Evolutionary conservation across 352 stramenopile genomes (phyloP).

Genomic region (Synura sp.): DNA sequence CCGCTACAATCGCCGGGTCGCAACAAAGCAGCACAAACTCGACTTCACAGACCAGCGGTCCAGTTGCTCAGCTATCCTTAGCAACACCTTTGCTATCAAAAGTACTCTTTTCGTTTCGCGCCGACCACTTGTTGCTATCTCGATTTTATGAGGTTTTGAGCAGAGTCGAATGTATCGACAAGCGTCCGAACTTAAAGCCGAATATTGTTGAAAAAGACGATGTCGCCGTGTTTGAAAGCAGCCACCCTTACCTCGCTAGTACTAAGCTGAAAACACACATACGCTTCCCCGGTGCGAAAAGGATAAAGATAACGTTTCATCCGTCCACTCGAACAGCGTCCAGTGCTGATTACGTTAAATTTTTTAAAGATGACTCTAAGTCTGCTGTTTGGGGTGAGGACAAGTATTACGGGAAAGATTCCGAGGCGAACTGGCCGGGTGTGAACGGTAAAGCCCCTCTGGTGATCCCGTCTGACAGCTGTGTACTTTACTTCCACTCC

Average conservation of each 20-base stretch:
- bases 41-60: too few relatives aligned
- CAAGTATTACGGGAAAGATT: constrained; percentile 55
- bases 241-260: constrained; percentile 66
- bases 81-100: too few relatives aligned
- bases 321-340: constrained; percentile 62
- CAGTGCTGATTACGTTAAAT: constrained; percentile 60
- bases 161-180: constrained; percentile 5
- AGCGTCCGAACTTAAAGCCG: background rate
- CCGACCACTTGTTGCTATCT: too few relatives aligned
- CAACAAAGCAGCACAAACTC: too few relatives aligned
- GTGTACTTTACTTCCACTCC: constrained; percentile 65
- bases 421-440: constrained; percentile 57
- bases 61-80: too few relatives aligned
- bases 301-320: constrained; percentile 67
- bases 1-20: background rate
- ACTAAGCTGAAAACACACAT: constrained; percentile 63
- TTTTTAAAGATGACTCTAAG: constrained; percentile 57
- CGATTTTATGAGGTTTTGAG: background rate
- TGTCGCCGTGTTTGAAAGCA: constrained; percentile 55
- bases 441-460: constrained; percentile 58
- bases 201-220: background rate
- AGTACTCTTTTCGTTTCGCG: too few relatives aligned
- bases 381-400: constrained; percentile 61
- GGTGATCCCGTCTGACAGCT: constrained; percentile 57
- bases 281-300: constrained; percentile 60